Percentiles rank a stretch among this genome's conserved stretches.
Evolutionary conservation across 768 basidiomycete species (phyloP).

Genomic region (Amanita jacksonii): DNA sequence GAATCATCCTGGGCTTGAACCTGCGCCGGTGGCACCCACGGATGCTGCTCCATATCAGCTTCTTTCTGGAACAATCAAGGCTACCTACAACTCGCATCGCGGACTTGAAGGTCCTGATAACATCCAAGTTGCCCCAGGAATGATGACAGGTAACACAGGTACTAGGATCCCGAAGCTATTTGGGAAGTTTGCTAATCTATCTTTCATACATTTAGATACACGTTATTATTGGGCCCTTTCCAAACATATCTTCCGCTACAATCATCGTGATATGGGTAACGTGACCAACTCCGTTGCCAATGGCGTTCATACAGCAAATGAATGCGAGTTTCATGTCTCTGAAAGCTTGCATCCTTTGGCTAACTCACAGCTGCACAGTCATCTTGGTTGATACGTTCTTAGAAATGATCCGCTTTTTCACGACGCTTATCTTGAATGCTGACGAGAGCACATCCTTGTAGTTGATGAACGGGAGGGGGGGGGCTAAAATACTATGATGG

Average conservation of each 20-base stretch:
- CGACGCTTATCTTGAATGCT: conserved; percentile 53
- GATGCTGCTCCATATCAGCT: conserved; percentile 38
- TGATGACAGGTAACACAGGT: conserved; percentile 55
- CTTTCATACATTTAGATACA: conserved; percentile 37
- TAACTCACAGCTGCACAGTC: conserved; percentile 25
- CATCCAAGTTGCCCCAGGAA: conserved; percentile 41
- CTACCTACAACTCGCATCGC: conserved; percentile 45
- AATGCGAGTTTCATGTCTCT: conserved; percentile 34
- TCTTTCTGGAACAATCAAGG: conserved; percentile 57
- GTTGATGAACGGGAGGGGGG: too few species aligned
- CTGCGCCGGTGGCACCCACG: conserved; percentile 54
- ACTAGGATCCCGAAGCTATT: conserved; percentile 8
- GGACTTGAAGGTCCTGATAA: conserved; percentile 21
- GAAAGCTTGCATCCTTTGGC: neutral
- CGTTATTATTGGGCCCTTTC: conserved; percentile 50
- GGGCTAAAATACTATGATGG: too few species aligned
- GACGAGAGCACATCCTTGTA: conserved; percentile 37
- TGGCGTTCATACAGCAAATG: conserved; percentile 64
- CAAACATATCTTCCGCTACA: conserved; percentile 62
- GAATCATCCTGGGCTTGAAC: conserved; percentile 43
- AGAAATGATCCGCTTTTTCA: conserved; percentile 60
- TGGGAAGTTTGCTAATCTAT: conserved; percentile 5
- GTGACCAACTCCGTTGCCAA: conserved; percentile 20
- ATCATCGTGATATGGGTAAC: conserved; percentile 30
- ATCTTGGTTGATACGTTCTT: conserved; percentile 41